These are phyloP conservation scores for Danielia reshetovae DNA, from an alignment of 805 yeast species.

Conservation along the genomic window DNA sequence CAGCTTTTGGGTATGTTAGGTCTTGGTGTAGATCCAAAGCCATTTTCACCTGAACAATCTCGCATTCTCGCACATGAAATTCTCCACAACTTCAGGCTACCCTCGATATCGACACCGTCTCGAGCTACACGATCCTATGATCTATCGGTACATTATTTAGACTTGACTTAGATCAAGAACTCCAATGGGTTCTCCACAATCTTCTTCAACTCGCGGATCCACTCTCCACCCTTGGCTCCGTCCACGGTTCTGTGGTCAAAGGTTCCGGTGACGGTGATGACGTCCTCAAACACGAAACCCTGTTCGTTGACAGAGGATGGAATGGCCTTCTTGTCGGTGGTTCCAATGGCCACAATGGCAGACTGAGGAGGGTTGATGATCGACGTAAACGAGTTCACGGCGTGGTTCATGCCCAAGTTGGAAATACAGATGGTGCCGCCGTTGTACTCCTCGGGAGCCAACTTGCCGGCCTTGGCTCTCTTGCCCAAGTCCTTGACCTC, in stretches of 20 bases:
- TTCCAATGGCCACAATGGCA: conserved; percentile 91
- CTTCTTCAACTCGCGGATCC: conserved; percentile 86
- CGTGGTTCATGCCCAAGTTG: conserved; percentile 97
- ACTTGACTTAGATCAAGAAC: conserved; percentile 78
- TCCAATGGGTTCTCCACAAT: conserved; percentile 95
- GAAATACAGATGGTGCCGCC: conserved; percentile 99
- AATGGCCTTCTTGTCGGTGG: conserved; percentile 86
- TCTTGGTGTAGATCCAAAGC: too few relatives aligned
- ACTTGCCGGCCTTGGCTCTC: conserved; percentile 93
- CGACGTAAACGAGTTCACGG: conserved; percentile 89
- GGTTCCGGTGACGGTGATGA: conserved; percentile 89
- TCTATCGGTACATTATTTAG: too few relatives aligned
- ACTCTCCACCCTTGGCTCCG: conserved; percentile 98
- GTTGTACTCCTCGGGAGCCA: conserved; percentile 94
- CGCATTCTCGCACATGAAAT: too few relatives aligned
- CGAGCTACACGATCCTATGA: too few relatives aligned
- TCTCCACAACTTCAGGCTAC: too few relatives aligned
- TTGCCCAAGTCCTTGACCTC: conserved; percentile 90
- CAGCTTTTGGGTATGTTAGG: too few relatives aligned
- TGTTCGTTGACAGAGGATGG: conserved; percentile 87
- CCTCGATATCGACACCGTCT: too few relatives aligned
- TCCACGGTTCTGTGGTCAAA: conserved; percentile 97
- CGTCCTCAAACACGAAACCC: conserved; percentile 90
- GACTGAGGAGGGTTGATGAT: conserved; percentile 98
- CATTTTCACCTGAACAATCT: too few relatives aligned